Evolutionary conservation across 164 flowering plant genomes (phyloP).

Genomic region (grape (Vitis vinifera)): DNA sequence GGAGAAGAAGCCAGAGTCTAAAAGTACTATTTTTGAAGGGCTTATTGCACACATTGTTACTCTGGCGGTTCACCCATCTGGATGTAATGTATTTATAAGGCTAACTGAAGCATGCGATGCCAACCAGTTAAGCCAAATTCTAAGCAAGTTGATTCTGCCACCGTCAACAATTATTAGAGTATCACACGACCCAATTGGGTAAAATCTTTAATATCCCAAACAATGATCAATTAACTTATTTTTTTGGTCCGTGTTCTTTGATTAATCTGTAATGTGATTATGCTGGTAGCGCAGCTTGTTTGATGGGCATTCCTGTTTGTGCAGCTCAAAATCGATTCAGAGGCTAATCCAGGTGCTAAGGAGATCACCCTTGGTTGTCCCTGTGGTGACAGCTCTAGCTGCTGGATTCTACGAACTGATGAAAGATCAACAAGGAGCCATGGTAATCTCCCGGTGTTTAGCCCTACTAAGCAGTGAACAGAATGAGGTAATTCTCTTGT

Average conservation of each 20-base stretch:
- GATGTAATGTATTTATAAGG: neutral
- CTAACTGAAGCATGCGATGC: neutral
- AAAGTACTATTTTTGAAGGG: neutral
- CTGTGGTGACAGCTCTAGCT: neutral
- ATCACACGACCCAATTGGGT: neutral
- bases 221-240: too few species aligned
- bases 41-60: neutral
- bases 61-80: neutral
- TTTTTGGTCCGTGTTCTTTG: too few species aligned
- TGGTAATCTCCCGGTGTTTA: neutral
- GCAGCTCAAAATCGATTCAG: neutral
- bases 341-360: conserved; percentile 4
- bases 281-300: neutral
- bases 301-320: neutral
- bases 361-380: neutral
- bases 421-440: neutral
- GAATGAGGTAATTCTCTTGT: neutral
- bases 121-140: neutral
- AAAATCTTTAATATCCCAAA: neutral
- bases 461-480: neutral
- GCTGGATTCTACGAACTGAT: neutral
- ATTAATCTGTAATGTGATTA: neutral
- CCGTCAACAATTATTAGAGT: neutral
- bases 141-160: neutral
- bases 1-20: neutral